Evolutionary conservation across 306 rosid genomes (phyloP), one percentile per base, ranked within the genome.

Genomic region (Urtica urens): DNA sequence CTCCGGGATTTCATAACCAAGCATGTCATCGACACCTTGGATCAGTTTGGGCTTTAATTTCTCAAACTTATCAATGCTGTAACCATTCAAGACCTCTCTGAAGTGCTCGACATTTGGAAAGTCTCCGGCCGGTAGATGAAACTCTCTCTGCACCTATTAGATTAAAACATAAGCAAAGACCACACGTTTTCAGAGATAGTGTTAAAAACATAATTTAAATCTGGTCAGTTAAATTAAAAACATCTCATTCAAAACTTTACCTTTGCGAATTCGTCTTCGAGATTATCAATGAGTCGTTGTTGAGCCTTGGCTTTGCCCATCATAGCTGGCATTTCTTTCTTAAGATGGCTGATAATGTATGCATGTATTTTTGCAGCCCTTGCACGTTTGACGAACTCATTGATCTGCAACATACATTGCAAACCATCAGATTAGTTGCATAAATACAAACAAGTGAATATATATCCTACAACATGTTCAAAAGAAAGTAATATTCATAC

Each of bases 11-110:
- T 73, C 79, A 25, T 54, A 64, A 5, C 65, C 79, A 34, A 73
- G 79, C 79, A 73, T 73, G 15, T 73, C 75, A 60, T 68, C 79
- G 2, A 73, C 79, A 20, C 68, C 72, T 73, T 73, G 79, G 35
- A 73, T 63, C 65, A 73, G 46, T 53, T 73, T 73, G 10, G 79
- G 68, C 62, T 73, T 73, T 51, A 73, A 20, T 46, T 73, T 73
- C 52, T 73, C 79, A 35, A 73, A 73, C 18, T 68, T 73, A 26
- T 73, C 75, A 8, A 73, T 63, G 58, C 56, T 73, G 46, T 73
- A 59, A 14, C 71, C 57, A 9, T 49, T 59, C 43, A 73, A 10
- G 30, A 73, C 68, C 58, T 73, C 75, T 17, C 65, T 52, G 6
- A 73, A 73, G 34, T 64, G 69, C 46, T 73, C 79, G 35, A 58